Evolutionary conservation across 2,329 filamentous ascomycete genomes (phyloP).

Genomic region (Cladosporium velox): DNA sequence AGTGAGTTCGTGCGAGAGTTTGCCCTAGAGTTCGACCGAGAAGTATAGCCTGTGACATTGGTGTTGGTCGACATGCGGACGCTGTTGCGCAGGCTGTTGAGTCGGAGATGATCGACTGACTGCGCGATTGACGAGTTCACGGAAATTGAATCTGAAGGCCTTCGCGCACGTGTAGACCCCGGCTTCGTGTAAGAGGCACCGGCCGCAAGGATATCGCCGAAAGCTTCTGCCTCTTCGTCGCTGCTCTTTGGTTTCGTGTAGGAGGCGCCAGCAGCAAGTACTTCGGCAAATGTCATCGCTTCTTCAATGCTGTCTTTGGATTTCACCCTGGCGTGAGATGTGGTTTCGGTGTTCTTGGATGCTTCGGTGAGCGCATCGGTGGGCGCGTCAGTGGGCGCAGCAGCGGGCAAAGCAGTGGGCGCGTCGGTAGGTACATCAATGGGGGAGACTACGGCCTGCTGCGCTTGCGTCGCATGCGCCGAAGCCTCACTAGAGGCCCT

Average conservation of each 20-base stretch:
- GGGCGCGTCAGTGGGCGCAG: not conserved
- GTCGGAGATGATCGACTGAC: slow-evolving; percentile 33
- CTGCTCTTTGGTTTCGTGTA: not conserved
- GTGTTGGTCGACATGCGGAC: slow-evolving; percentile 36
- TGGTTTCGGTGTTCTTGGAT: not conserved
- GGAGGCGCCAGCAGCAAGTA: slow-evolving; percentile 16
- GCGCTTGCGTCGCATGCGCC: not conserved
- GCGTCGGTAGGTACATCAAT: not conserved
- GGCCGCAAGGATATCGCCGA: slow-evolving; percentile 15
- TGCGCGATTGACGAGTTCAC: slow-evolving; percentile 28
- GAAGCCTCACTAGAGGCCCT: not conserved
- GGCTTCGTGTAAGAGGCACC: slow-evolving; percentile 11
- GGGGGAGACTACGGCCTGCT: not conserved
- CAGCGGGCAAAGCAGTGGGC: not conserved
- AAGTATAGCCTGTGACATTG: slow-evolving; percentile 27
- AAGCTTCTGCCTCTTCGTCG: slow-evolving; percentile 6
- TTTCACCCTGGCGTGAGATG: not conserved
- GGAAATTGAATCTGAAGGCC: slow-evolving; percentile 29
- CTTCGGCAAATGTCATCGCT: slow-evolving; percentile 11
- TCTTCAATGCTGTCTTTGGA: slow-evolving; percentile 11
- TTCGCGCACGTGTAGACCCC: not conserved
- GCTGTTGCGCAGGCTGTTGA: slow-evolving; percentile 34
- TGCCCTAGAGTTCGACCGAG: slow-evolving; percentile 34
- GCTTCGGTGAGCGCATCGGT: not conserved
- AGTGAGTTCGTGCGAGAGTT: slow-evolving; percentile 36